phyloP scores from a whole-genome alignment of 2,329 filamentous ascomycete species.

The Alternaria sp. region DNA sequence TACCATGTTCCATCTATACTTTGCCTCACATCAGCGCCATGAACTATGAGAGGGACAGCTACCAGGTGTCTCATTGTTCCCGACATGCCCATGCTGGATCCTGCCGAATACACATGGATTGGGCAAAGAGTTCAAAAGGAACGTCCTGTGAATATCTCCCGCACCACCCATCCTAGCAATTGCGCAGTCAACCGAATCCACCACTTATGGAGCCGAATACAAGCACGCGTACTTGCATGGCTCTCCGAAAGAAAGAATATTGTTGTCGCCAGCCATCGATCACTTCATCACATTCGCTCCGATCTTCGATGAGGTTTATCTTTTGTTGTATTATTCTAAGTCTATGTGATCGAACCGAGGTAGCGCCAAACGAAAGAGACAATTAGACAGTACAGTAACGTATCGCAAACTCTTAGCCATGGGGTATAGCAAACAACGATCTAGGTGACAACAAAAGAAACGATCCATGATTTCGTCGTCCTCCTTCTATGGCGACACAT shows the following conservation, averaged over 20 bases:
- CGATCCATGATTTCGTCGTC: background rate
- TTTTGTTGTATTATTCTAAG: background rate
- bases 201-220: background rate
- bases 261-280: background rate
- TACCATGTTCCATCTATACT: background rate
- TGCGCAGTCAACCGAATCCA: background rate
- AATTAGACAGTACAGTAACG: background rate
- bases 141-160: background rate
- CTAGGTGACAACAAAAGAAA: conserved; percentile 6
- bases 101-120: background rate
- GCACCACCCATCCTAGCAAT: background rate
- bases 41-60: background rate
- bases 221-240: background rate
- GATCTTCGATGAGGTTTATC: background rate
- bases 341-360: background rate
- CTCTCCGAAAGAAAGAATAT: background rate
- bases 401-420: conserved; percentile 5
- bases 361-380: background rate
- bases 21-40: background rate
- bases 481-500: conserved; percentile 14
- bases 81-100: background rate
- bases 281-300: background rate
- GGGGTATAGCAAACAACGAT: conserved; percentile 12
- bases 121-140: background rate
- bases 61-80: background rate